A percentile compares a stretch with the other conserved stretches of the same genome.
Conservation (phyloP, 2,329 filamentous ascomycete species). For the Aspergillus sp. region DNA sequence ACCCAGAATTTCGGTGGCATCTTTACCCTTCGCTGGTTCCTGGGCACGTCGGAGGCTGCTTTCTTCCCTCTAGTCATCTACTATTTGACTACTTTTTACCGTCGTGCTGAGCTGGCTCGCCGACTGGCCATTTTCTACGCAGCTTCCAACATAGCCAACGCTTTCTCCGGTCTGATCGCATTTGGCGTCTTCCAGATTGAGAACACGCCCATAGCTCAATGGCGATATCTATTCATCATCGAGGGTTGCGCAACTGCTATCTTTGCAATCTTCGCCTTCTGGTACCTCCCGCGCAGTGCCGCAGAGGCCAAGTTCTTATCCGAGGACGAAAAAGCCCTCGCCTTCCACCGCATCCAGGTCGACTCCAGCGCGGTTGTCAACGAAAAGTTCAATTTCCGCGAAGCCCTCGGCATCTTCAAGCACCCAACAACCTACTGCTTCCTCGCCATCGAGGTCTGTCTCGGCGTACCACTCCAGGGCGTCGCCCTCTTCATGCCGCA, state of each 20-base stretch:
- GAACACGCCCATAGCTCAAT: conserved; percentile 36
- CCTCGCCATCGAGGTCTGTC: conserved; percentile 29
- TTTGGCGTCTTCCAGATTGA: conserved; percentile 45
- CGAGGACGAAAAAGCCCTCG: conserved; percentile 36
- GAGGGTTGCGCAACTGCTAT: conserved; percentile 44
- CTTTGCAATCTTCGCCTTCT: conserved; percentile 39
- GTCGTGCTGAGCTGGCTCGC: conserved; percentile 68
- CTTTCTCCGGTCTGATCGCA: conserved; percentile 34
- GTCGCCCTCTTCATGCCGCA: conserved; percentile 32
- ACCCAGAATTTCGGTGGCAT: conserved; percentile 64
- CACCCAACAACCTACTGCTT: conserved; percentile 30
- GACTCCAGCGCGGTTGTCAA: conserved; percentile 35
- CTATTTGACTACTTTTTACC: conserved; percentile 67
- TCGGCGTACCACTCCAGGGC: conserved; percentile 29
- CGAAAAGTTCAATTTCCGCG: conserved; percentile 31
- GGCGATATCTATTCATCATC: conserved; percentile 50
- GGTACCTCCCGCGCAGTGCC: conserved; percentile 42
- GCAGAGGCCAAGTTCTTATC: conserved; percentile 42
- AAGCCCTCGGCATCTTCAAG: conserved; percentile 30
- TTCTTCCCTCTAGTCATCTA: conserved; percentile 71
- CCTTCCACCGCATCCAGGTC: conserved; percentile 35
- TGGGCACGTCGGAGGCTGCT: conserved; percentile 66
- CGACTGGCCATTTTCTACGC: conserved; percentile 74
- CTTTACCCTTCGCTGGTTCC: conserved; percentile 67
- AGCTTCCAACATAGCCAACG: conserved; percentile 69